Evolutionary conservation across 192 early-diverging fungal genomes (phyloP).

Genomic region (Podila clonocystis): DNA sequence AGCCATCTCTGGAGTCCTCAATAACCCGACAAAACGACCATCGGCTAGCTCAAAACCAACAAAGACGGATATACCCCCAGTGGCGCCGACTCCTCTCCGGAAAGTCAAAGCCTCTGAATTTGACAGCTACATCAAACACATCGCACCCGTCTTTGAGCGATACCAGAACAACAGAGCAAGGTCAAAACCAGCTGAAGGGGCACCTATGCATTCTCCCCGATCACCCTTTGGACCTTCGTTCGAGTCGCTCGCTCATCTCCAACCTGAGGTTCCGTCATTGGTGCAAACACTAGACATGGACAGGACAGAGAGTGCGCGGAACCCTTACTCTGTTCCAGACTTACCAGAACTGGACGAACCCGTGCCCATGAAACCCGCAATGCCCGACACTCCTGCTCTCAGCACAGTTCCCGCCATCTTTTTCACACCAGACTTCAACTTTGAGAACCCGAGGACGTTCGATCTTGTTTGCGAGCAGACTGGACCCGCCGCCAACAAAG

Average conservation of each 20-base stretch:
- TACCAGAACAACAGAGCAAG: conserved; percentile 77
- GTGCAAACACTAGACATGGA: conserved; percentile 61
- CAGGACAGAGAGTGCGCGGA: conserved; percentile 58
- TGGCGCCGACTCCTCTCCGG: conserved; percentile 69
- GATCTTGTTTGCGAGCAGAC: conserved; percentile 81
- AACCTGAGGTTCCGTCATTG: conserved; percentile 32
- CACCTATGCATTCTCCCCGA: conserved; percentile 53
- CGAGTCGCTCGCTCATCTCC: conserved; percentile 52
- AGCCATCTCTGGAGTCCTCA: conserved; percentile 72
- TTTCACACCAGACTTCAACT: conserved; percentile 84
- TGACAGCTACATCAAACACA: conserved; percentile 80
- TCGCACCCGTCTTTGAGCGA: conserved; percentile 80
- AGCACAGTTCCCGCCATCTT: conserved; percentile 90
- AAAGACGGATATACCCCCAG: conserved; percentile 64
- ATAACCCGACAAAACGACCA: conserved; percentile 69
- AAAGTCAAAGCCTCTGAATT: conserved; percentile 83
- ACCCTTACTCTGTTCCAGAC: conserved; percentile 61
- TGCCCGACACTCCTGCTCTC: conserved; percentile 74
- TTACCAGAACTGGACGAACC: conserved; percentile 53
- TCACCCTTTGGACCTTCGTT: conserved; percentile 58
- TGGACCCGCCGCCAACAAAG: conserved; percentile 58
- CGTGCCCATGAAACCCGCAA: conserved; percentile 35
- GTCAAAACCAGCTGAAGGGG: conserved; percentile 18
- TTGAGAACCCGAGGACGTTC: conserved; percentile 92
- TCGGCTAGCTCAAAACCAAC: conserved; percentile 57